Percentiles rank a stretch among this genome's conserved stretches.
These are phyloP conservation scores for Neurospora sp. DNA, from an alignment of 495 filamentous ascomycete genomes.

Conservation along the genomic window DNA sequence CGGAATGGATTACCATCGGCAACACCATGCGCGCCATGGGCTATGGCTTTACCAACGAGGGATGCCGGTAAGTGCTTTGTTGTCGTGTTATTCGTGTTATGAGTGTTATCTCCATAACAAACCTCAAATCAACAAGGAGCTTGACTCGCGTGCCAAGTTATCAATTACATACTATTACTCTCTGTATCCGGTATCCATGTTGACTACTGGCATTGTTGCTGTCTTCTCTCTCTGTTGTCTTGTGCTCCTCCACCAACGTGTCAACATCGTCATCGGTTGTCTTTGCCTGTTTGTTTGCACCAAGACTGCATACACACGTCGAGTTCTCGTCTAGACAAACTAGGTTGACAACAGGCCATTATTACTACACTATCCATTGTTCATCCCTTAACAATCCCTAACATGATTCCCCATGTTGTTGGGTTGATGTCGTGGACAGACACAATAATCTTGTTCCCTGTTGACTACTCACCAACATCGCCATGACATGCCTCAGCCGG, in stretches of 20 bases:
- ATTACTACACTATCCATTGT: background rate
- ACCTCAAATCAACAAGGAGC: background rate
- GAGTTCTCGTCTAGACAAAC: background rate
- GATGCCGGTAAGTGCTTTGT: slow-evolving; percentile 36
- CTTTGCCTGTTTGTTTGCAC: background rate
- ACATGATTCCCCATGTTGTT: background rate
- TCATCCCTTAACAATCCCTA: background rate
- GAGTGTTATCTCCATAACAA: background rate
- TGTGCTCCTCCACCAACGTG: background rate
- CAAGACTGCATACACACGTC: background rate
- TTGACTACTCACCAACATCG: background rate
- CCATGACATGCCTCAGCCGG: background rate
- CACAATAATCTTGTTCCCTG: background rate
- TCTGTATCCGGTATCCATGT: background rate
- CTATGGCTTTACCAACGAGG: slow-evolving; percentile 45
- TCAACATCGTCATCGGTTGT: background rate
- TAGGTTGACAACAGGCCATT: background rate
- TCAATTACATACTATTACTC: background rate
- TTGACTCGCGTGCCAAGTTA: background rate
- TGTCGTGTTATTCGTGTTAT: background rate
- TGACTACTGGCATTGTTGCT: slow-evolving; percentile 1
- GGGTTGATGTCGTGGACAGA: background rate
- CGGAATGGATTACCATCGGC: slow-evolving; percentile 42
- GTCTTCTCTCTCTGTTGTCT: background rate
- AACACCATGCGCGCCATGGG: slow-evolving; percentile 39